Base-by-base conservation (phyloP, 2,329 filamentous ascomycete species). In the Colletotrichum cuscutae region DNA sequence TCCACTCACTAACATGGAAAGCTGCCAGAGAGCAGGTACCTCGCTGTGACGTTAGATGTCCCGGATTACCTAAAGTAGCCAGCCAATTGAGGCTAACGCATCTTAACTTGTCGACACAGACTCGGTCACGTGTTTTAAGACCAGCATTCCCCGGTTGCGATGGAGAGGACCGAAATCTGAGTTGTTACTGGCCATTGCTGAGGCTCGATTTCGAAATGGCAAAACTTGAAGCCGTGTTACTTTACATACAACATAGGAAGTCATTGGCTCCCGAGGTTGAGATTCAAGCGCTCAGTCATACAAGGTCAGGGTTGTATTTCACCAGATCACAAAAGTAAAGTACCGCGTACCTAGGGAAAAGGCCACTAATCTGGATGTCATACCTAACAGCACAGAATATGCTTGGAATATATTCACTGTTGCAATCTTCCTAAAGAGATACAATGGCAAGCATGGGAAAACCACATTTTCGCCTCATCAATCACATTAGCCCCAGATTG, bases 31-130 rank as follows among this genome's bases (percentile, higher is more conserved):
- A 70, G 32, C 22, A 19, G 6, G 37, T 49, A 65, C 54, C 54
- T 32, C 32, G 59, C 60, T 70, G 66, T 72, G 71, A 71, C 71
- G 66, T 72, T 72, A 19, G 71, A n/a, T 61, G 67, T 72, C 56
- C 60, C 60, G 35, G 49, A 57, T 49, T 49, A 49, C 42, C 37
- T 60, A 42, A 42, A 42, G 13, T 7, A 61, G 37, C 66, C 71
- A 57, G 37, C 66, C 71, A 57, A 65, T 71, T 57, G 61, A 42
- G 66, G n/a, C 56, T 72, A 49, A 49, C 19, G 19, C 15, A 22
- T 19, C 19, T 49, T 49, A 57, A 60, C 54, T 56, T 12, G 49
- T 30, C 22, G 11, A 65, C 71, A 66, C 71, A 37, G 65, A 71
- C 28, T 30, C 22, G 24, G 71, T 72, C 71, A 72, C 71, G 71